Evolutionary conservation across 208 protist species (phyloP).

Genomic region (Balamuthia mandrillaris): DNA sequence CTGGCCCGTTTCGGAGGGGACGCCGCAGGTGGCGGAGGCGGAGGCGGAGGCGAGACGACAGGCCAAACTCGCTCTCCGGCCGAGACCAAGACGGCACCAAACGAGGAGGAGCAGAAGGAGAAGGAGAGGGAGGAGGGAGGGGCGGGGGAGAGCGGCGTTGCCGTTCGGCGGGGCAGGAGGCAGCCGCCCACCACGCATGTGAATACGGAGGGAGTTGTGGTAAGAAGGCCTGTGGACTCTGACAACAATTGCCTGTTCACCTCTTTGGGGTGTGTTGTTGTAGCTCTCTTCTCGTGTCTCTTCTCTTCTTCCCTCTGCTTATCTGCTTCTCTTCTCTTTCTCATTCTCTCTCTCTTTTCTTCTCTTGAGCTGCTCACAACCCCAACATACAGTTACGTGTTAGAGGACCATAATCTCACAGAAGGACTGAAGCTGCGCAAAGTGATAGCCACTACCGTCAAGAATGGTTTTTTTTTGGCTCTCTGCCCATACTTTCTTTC

Average conservation of each 20-base stretch:
- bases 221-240: not conserved
- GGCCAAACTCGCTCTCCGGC: too few species aligned
- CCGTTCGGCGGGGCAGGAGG: too few species aligned
- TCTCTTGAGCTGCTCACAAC: not conserved
- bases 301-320: not conserved
- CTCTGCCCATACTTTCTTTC: too few species aligned
- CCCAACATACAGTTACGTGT: not conserved
- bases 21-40: too few species aligned
- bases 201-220: not conserved
- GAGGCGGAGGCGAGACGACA: too few species aligned
- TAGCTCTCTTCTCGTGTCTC: not conserved
- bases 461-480: not conserved
- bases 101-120: too few species aligned
- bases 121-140: too few species aligned
- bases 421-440: not conserved
- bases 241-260: constrained; percentile 23
- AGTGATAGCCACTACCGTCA: not conserved
- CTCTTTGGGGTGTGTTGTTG: not conserved
- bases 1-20: too few species aligned
- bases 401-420: not conserved
- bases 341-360: not conserved
- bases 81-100: too few species aligned
- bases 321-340: not conserved
- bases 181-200: too few species aligned
- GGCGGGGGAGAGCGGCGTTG: too few species aligned